A percentile compares a stretch with the other conserved stretches of the same genome.
phyloP scores from a whole-genome alignment of 495 filamentous ascomycete species.

The Aspergillus incahuasiensis region DNA sequence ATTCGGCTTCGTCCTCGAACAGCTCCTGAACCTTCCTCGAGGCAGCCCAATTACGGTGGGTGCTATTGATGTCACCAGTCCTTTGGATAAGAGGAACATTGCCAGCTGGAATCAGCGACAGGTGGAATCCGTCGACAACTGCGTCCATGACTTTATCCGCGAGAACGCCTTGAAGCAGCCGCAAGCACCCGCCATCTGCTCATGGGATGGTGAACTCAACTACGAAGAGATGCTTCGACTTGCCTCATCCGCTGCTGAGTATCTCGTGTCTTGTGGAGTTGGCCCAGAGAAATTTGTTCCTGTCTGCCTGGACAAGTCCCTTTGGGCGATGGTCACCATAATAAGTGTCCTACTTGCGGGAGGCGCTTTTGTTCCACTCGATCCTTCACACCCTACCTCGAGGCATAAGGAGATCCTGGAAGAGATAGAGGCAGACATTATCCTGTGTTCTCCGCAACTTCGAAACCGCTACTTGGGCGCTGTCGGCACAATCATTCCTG shows the following conservation, averaged over 20 bases:
- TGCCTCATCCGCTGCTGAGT: constrained; percentile 33
- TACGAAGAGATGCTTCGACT: constrained; percentile 35
- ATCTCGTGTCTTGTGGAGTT: constrained; percentile 44
- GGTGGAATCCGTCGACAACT: constrained; percentile 30
- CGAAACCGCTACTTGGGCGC: constrained; percentile 18
- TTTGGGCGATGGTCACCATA: constrained; percentile 49
- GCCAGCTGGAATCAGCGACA: constrained; percentile 30
- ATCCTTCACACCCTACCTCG: constrained; percentile 51
- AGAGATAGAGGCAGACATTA: constrained; percentile 33
- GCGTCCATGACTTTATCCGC: constrained; percentile 44
- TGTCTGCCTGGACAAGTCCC: constrained; percentile 54
- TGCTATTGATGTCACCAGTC: constrained; percentile 31
- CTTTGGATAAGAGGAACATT: constrained; percentile 31
- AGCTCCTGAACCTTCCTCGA: constrained; percentile 27
- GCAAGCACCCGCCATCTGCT: constrained; percentile 33
- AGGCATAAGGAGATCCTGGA: constrained; percentile 40
- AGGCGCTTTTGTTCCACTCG: constrained; percentile 54
- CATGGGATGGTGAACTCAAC: constrained; percentile 43
- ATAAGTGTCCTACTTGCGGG: constrained; percentile 53
- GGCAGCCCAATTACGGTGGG: constrained; percentile 24
- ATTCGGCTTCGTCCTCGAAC: constrained; percentile 31
- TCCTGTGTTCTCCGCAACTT: constrained; percentile 36
- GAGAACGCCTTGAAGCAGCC: constrained; percentile 26
- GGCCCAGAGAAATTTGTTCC: constrained; percentile 47
- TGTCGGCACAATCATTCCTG: constrained; percentile 33